A percentile compares a stretch with the other conserved stretches of the same genome.
Conservation (phyloP, 139 green algal genomes). For the Chloropicon primus region DNA sequence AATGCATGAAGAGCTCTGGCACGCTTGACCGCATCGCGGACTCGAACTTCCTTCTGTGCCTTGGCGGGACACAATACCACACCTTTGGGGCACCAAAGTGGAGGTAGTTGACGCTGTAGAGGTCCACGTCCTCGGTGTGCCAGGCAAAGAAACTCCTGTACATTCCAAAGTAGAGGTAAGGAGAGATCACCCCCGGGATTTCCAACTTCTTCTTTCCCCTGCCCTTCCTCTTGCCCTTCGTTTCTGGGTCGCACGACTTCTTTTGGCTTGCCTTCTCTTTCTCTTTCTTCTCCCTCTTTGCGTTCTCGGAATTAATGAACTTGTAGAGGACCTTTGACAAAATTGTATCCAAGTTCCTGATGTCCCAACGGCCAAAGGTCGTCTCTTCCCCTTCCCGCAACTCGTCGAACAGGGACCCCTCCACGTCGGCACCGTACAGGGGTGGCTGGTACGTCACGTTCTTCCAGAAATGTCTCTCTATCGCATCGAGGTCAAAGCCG, state of each 20-base stretch:
- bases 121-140: slow-evolving; percentile 84
- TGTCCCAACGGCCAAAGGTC: slow-evolving; percentile 47
- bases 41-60: slow-evolving; percentile 52
- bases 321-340: slow-evolving; percentile 41
- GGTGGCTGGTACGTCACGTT: slow-evolving; percentile 46
- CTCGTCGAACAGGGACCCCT: slow-evolving; percentile 55
- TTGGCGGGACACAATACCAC: slow-evolving; percentile 66
- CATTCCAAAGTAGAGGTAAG: slow-evolving; percentile 81
- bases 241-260: too few relatives aligned
- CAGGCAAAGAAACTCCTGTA: slow-evolving; percentile 66
- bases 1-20: slow-evolving; percentile 35
- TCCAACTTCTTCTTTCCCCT: slow-evolving; percentile 3
- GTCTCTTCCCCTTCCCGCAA: background rate
- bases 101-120: slow-evolving; percentile 88
- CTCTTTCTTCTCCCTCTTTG: background rate
- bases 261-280: background rate
- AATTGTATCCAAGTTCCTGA: slow-evolving; percentile 47
- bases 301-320: background rate
- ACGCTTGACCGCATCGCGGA: slow-evolving; percentile 30
- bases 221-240: too few relatives aligned
- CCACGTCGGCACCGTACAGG: slow-evolving; percentile 71
- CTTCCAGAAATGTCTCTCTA: slow-evolving; percentile 64
- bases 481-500: slow-evolving; percentile 15
- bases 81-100: slow-evolving; percentile 84
- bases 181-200: slow-evolving; percentile 63